A percentile compares a stretch with the other conserved stretches of the same genome.
phyloP scores from a whole-genome alignment of 805 yeast genomes.

The Torulaspora maleeae region DNA sequence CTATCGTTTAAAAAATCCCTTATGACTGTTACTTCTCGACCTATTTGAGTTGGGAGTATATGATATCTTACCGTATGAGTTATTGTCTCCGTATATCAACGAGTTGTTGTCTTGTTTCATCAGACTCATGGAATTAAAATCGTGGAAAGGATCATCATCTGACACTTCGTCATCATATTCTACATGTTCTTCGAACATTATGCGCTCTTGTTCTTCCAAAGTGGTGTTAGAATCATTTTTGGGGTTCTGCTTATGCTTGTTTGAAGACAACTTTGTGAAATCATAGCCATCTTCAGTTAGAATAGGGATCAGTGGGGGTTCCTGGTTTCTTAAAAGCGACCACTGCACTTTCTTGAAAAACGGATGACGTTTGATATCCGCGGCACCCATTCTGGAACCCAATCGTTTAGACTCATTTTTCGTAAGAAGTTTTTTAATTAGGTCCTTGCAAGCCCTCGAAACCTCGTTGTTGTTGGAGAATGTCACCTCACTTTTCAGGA shows the following conservation, averaged over 20 bases:
- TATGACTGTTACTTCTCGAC: conserved; percentile 39
- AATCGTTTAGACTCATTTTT: conserved; percentile 86
- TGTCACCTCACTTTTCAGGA: conserved; percentile 74
- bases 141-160: conserved; percentile 70
- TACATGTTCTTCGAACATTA: conserved; percentile 34
- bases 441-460: conserved; percentile 69
- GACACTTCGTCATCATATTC: conserved; percentile 37
- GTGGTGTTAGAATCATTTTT: conserved; percentile 17
- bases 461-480: conserved; percentile 68
- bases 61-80: conserved; percentile 40
- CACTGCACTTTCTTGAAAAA: conserved; percentile 91
- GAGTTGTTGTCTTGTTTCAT: conserved; percentile 63
- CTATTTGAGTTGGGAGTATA: conserved; percentile 39
- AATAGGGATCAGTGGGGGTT: conserved; percentile 94
- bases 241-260: conserved; percentile 21
- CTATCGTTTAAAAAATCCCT: conserved; percentile 33
- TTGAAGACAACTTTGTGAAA: conserved; percentile 38
- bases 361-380: conserved; percentile 86
- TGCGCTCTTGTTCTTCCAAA: conserved; percentile 25
- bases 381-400: conserved; percentile 92
- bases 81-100: conserved; percentile 44
- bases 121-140: conserved; percentile 80
- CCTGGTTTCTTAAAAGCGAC: conserved; percentile 89
- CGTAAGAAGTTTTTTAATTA: conserved; percentile 74
- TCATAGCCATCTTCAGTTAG: conserved; percentile 52